phyloP scores from a whole-genome alignment of 1,284 basidiomycete genomes.

The Mycosarcoma maydis region DNA sequence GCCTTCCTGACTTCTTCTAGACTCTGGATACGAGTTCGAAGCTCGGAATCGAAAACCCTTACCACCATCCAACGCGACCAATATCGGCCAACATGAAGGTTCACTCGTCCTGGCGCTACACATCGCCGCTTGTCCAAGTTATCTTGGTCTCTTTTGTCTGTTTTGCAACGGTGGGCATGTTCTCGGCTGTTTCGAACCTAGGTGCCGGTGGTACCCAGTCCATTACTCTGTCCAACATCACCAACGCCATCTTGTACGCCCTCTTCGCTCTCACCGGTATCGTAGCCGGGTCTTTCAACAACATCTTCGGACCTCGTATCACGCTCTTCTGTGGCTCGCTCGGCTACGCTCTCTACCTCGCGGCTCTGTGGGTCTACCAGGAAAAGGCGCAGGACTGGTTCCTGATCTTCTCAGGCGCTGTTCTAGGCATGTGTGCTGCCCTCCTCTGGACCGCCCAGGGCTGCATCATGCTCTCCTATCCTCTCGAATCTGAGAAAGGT shows the following conservation, averaged over 20 bases:
- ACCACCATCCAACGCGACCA: not conserved
- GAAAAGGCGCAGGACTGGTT: conserved; percentile 66
- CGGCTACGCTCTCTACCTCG: conserved; percentile 73
- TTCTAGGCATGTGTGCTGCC: conserved; percentile 83
- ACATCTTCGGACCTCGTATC: conserved; percentile 74
- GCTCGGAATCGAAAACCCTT: too few species aligned
- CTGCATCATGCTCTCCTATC: conserved; percentile 82
- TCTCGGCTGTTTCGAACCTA: conserved; percentile 7
- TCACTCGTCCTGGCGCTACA: conserved; percentile 36
- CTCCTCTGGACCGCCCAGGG: conserved; percentile 75
- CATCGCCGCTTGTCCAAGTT: conserved; percentile 31
- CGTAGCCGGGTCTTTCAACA: conserved; percentile 75
- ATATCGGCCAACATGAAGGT: conserved; percentile 18
- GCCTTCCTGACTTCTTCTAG: not conserved
- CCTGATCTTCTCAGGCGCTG: conserved; percentile 76
- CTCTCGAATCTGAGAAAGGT: conserved; percentile 78
- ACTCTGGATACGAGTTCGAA: not conserved
- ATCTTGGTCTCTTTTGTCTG: conserved; percentile 33
- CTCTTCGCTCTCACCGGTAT: conserved; percentile 56
- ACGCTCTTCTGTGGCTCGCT: conserved; percentile 77
- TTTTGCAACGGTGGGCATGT: conserved; percentile 26
- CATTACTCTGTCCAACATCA: conserved; percentile 37
- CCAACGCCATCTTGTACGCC: conserved; percentile 47
- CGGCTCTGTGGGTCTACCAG: conserved; percentile 72
- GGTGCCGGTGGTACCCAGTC: conserved; percentile 33